Evolutionary conservation across 805 yeast genomes (phyloP).

Genomic region (Lachancea lanzarotensis): DNA sequence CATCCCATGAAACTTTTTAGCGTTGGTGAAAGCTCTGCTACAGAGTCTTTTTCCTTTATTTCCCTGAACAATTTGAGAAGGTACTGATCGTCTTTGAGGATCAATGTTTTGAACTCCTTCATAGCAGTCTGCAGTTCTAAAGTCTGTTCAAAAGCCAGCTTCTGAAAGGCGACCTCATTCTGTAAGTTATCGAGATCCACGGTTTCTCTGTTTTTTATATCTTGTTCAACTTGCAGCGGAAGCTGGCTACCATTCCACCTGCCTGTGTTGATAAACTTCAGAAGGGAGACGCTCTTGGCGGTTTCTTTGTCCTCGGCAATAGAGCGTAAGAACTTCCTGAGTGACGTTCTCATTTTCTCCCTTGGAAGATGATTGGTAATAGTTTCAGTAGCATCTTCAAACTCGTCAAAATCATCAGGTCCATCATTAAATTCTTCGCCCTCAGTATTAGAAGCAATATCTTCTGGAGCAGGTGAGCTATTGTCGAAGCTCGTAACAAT

Average conservation of each 20-base stretch:
- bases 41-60: slow-evolving; percentile 46
- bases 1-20: slow-evolving; percentile 69
- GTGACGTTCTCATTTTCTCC: slow-evolving; percentile 70
- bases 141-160: slow-evolving; percentile 55
- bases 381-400: slow-evolving; percentile 21
- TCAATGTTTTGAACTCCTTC: slow-evolving; percentile 48
- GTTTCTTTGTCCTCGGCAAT: slow-evolving; percentile 51
- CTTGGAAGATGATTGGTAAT: slow-evolving; percentile 41
- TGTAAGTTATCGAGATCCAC: slow-evolving; percentile 58
- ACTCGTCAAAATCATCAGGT: slow-evolving; percentile 15
- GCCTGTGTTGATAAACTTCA: slow-evolving; percentile 40
- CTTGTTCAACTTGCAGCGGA: slow-evolving; percentile 40
- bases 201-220: slow-evolving; percentile 50
- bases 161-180: slow-evolving; percentile 66
- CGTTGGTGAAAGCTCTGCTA: slow-evolving; percentile 58
- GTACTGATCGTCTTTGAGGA: slow-evolving; percentile 48
- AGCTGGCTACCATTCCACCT: slow-evolving; percentile 35
- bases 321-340: slow-evolving; percentile 63
- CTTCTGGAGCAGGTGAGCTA: neutral
- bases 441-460: slow-evolving; percentile 3
- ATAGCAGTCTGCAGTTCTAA: slow-evolving; percentile 49
- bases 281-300: slow-evolving; percentile 44
- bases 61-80: slow-evolving; percentile 58
- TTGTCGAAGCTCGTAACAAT: slow-evolving; percentile 11
- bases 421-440: slow-evolving; percentile 6